Percentiles rank a stretch among this genome's conserved stretches.
Evolutionary conservation across 345 rosid genomes (phyloP).

Genomic region (Ailanthus altissimus): DNA sequence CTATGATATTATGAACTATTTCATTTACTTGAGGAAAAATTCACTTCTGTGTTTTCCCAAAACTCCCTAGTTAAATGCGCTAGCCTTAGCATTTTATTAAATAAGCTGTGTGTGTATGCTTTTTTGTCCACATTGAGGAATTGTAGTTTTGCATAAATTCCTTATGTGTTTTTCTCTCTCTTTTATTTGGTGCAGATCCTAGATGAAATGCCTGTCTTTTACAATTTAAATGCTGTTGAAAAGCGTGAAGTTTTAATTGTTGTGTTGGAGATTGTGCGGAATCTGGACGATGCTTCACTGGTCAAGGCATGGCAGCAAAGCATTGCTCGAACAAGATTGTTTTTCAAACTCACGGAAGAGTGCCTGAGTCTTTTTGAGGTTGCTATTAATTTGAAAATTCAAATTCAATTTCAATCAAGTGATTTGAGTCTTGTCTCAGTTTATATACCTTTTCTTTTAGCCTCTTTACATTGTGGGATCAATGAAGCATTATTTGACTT

Average conservation of each 20-base stretch:
- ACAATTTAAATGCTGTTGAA: slow-evolving; percentile 89
- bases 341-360: slow-evolving; percentile 98
- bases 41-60: not conserved
- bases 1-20: not conserved
- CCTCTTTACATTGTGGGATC: slow-evolving; percentile 2
- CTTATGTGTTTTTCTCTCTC: slow-evolving; percentile 22
- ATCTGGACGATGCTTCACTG: slow-evolving; percentile 89
- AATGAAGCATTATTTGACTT: slow-evolving; percentile 12
- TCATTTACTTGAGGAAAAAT: not conserved
- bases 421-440: not conserved
- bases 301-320: slow-evolving; percentile 99
- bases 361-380: slow-evolving; percentile 96
- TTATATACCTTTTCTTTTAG: slow-evolving; percentile 1
- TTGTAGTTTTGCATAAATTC: not conserved
- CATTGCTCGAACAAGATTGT: slow-evolving; percentile 93
- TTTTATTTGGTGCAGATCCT: slow-evolving; percentile 69
- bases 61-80: not conserved
- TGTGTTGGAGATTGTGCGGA: slow-evolving; percentile 88
- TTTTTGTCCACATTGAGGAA: not conserved
- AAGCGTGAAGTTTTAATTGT: slow-evolving; percentile 96
- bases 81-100: not conserved
- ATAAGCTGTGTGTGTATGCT: not conserved
- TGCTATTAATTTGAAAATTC: slow-evolving; percentile 21
- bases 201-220: slow-evolving; percentile 99
- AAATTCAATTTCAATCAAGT: slow-evolving; percentile 14